These are phyloP conservation scores for Ostreobium quekettii DNA, from an alignment of 139 green algal genomes.

Conservation along the genomic window DNA sequence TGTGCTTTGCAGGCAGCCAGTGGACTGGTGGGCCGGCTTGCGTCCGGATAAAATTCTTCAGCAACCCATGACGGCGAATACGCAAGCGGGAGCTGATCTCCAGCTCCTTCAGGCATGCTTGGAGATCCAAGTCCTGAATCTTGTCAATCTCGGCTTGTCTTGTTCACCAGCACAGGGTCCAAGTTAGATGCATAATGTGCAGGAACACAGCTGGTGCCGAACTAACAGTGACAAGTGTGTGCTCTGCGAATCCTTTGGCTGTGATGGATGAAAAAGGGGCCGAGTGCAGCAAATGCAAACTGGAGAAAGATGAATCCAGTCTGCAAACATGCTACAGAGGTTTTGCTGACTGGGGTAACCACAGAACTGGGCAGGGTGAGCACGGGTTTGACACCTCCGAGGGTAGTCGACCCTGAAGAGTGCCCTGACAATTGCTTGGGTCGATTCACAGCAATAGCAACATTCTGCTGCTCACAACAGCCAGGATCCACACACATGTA, in stretches of 20 bases:
- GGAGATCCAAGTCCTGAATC: conserved; percentile 23
- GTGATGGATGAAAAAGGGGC: background rate
- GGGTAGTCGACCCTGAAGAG: too few species aligned
- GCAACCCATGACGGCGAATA: conserved; percentile 18
- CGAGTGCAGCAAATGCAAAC: too few species aligned
- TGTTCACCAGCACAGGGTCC: background rate
- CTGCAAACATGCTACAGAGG: too few species aligned
- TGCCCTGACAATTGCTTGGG: too few species aligned
- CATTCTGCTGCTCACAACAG: too few species aligned
- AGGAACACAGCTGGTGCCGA: background rate
- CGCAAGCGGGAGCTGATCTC: conserved; percentile 27
- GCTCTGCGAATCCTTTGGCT: background rate
- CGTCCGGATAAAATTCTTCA: conserved; percentile 33
- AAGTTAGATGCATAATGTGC: background rate
- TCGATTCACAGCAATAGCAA: too few species aligned
- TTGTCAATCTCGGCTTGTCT: conserved; percentile 30
- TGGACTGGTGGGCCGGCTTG: conserved; percentile 24
- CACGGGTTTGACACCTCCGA: too few species aligned
- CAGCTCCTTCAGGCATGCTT: conserved; percentile 25
- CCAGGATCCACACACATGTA: too few species aligned
- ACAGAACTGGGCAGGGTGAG: too few species aligned
- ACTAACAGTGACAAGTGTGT: background rate
- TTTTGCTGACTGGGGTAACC: too few species aligned
- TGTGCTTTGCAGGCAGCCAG: conserved; percentile 32
- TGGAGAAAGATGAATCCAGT: too few species aligned